Base-by-base conservation (phyloP, 1,139 yeast species). In the Sugiyamaella grinbergsii region DNA sequence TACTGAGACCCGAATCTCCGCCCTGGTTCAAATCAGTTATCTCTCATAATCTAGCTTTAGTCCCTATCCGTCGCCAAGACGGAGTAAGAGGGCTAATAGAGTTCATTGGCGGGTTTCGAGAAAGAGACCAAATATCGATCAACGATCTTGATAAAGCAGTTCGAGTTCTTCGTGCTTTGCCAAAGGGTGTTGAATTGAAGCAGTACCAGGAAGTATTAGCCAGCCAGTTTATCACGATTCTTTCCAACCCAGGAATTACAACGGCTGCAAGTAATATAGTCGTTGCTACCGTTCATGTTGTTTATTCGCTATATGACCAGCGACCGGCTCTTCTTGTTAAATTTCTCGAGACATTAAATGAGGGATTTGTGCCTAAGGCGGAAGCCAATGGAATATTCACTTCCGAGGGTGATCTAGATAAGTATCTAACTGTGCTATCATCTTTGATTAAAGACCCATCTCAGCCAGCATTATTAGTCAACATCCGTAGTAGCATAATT, bases 21-120 rank as follows among this genome's bases (percentile, higher is more conserved):
- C 47, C 57, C 8, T 68, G 71, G 71, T 61, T 67, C 39, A 44
- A 58, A 10, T 51, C 51, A 2, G 47, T 57, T 3, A 47, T 76
- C 56, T 56, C 81, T 69, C 62, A 79, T 71, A 57, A 63, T 53
- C 45, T 91, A 4, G 79, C 84, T 1, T 57, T 67, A 4, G 69
- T 88, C 24, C 86, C 87, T 1, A 66, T 79, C 22, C 66, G 74
- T 44, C 77, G 94, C 11, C 69, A 71, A 13, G 83, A 86, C 62
- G 97, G 97, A 0, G 77, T 91, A 1, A 69, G 78, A 31, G 75
- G 89, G 1, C 68, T 91, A 47, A 75, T 90, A 31, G 98, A 93
- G 66, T 82, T 85, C 58, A 76, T 86, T 0, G 73, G 88, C 13
- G 96, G 95, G 0, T 71, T 86, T 33, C 71, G 96, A 54, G 95